Evolutionary conservation across 1,139 yeast genomes (phyloP).

Genomic region (Torulaspora globosa): DNA sequence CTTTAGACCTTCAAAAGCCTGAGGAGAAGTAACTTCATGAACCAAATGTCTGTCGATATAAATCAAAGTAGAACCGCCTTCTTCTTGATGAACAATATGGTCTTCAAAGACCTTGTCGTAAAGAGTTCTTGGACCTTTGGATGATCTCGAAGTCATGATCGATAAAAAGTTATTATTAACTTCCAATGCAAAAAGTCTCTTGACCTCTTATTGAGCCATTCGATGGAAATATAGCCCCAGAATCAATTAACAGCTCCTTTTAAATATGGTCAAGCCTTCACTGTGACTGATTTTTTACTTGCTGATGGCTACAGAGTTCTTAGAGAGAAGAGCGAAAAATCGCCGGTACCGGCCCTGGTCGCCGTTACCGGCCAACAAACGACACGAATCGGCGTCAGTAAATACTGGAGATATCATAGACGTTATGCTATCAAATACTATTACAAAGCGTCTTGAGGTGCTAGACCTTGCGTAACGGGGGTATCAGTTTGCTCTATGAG

Average conservation of each 20-base stretch:
- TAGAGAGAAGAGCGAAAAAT: constrained; percentile 1
- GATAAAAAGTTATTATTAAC: constrained; percentile 15
- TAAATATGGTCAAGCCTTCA: neutral
- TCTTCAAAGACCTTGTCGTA: constrained; percentile 95
- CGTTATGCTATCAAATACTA: neutral
- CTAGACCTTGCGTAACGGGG: neutral
- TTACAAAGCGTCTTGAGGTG: neutral
- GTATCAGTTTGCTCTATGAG: neutral
- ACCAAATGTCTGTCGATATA: constrained; percentile 95
- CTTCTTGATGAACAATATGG: constrained; percentile 87
- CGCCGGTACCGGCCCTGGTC: constrained; percentile 6
- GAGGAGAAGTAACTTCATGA: constrained; percentile 98
- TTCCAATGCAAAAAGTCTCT: neutral
- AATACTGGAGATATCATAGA: neutral
- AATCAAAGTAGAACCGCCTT: constrained; percentile 76
- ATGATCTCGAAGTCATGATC: constrained; percentile 31
- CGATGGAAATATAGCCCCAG: neutral
- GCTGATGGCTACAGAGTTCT: neutral
- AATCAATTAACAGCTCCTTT: neutral
- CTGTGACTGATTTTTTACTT: constrained; percentile 4
- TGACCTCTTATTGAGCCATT: neutral
- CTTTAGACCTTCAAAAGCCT: constrained; percentile 91
- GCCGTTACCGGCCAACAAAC: constrained; percentile 19
- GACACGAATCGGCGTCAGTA: neutral
- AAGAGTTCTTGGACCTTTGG: constrained; percentile 58